Percentiles rank a stretch among this genome's conserved stretches.
These are phyloP conservation scores for Gilbertella persicaria DNA, from an alignment of 371 early-diverging fungal genomes.

Conservation along the genomic window DNA sequence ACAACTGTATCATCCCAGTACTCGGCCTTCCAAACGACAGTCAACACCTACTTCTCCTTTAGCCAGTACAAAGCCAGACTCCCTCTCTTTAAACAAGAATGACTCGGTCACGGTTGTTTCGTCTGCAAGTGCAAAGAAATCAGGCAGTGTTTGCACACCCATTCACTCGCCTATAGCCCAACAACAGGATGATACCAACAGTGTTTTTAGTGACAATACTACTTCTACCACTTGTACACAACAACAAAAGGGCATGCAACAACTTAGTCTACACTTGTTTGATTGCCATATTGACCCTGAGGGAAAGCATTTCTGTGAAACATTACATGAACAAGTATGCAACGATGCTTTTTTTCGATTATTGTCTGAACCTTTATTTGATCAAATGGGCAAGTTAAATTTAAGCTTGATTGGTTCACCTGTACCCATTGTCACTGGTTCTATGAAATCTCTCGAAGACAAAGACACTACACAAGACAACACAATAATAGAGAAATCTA, in stretches of 20 bases:
- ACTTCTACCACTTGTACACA: constrained; percentile 7
- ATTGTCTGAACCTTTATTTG: constrained; percentile 48
- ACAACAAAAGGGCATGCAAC: constrained; percentile 12
- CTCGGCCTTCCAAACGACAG: background rate
- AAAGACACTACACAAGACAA: background rate
- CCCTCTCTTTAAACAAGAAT: background rate
- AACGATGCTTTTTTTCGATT: constrained; percentile 31
- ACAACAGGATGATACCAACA: constrained; percentile 5
- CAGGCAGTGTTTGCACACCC: no score
- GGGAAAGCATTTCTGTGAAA: constrained; percentile 28
- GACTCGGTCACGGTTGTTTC: no score
- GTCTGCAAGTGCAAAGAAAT: no score
- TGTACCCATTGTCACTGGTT: constrained; percentile 12
- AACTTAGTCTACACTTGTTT: constrained; percentile 16
- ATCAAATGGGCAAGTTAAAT: constrained; percentile 34
- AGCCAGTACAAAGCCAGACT: no score
- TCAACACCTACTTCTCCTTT: background rate
- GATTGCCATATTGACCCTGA: constrained; percentile 30
- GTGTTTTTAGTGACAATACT: constrained; percentile 5
- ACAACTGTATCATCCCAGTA: constrained; percentile 21
- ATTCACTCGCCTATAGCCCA: background rate
- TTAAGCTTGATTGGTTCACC: constrained; percentile 10
- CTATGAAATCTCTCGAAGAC: background rate
- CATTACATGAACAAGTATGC: constrained; percentile 27
- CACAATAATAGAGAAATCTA: constrained; percentile 1